Evolutionary conservation across 2,329 filamentous ascomycete species (phyloP).

Genomic region (Corynespora cassiicola): DNA sequence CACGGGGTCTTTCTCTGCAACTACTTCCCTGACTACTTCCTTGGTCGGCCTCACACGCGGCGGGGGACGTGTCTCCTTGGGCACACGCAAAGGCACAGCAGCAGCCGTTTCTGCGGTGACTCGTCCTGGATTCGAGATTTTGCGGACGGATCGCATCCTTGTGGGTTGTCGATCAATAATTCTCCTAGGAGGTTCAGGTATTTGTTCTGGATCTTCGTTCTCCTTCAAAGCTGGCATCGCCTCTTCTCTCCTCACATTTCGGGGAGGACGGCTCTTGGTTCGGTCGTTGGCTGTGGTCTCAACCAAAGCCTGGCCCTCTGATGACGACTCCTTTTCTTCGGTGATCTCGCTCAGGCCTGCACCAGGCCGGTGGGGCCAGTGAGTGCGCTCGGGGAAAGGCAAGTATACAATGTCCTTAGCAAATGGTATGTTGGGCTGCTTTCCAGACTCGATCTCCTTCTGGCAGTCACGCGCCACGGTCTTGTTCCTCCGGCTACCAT

Average conservation of each 20-base stretch:
- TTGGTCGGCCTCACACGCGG: conserved; percentile 33
- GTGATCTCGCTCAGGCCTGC: conserved; percentile 47
- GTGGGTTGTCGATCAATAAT: conserved; percentile 44
- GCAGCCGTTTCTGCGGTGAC: conserved; percentile 38
- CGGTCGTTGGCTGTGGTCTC: conserved; percentile 56
- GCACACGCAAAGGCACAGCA: conserved; percentile 34
- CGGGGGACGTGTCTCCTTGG: conserved; percentile 33
- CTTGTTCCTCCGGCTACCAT: conserved; percentile 54
- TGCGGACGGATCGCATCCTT: conserved; percentile 41
- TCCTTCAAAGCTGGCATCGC: conserved; percentile 41
- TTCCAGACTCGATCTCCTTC: conserved; percentile 55
- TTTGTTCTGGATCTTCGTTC: conserved; percentile 40
- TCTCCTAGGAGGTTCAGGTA: conserved; percentile 32
- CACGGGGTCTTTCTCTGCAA: conserved; percentile 29
- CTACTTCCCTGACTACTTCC: conserved; percentile 22
- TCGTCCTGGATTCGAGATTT: conserved; percentile 41
- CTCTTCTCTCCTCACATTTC: conserved; percentile 28
- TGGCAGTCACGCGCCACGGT: conserved; percentile 59
- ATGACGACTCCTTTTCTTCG: conserved; percentile 48
- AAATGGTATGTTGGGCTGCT: conserved; percentile 57
- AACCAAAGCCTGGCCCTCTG: conserved; percentile 47
- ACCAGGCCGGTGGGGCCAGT: conserved; percentile 41
- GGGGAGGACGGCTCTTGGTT: conserved; percentile 31
- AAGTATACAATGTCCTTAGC: conserved; percentile 56
- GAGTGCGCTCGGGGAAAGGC: conserved; percentile 49